Evolutionary conservation across 331 rosid genomes (phyloP), one percentile per base, ranked within the genome.

Genomic region (Prunus yedoensis): DNA sequence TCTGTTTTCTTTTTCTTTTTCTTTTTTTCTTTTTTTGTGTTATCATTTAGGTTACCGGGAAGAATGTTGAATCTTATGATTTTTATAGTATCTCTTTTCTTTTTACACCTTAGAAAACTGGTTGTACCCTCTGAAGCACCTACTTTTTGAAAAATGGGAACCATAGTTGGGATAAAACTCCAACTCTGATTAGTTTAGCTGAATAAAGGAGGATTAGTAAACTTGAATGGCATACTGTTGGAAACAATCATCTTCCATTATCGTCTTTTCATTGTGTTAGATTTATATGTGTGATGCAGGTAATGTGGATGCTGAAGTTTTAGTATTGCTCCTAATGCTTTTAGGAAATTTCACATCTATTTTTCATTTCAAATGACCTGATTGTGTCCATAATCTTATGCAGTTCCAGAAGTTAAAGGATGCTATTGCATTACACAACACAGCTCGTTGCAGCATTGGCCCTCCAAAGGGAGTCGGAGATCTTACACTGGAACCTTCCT

Each of bases 351-450:
- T 45, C 56, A 3, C 70, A 20, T 47, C 47, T 12, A 5, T 49
- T 15, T 38, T 5, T 56, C 68, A 60, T 58, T 54, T 72, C 1
- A 25, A 73, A 47, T 17, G 3, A 43, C 73, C 47, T 80, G 73
- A 60, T 70, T 71, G 52, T 77, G 73, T 68, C 78, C 76, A 13
- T 81, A 45, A 38, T 9, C 54, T 43, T 79, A 1, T 78, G 80
- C 94, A 92, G 97, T 88, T 92, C 79, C 97, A 92, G 86, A 92
- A 88, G 77, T 81, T 92, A 81, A 92, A 90, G 85, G 97, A 92
- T 53, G 96, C 97, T 63, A 85, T 92, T 46, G 43, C 68, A 84
- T 84, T 65, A 43, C 97, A 92, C 82, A 92, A 83, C 87, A 92
- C 97, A 17, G 96, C 85, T 66, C 86, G 97, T 35, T 92, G 96